A percentile compares a stretch with the other conserved stretches of the same genome.
phyloP scores from a whole-genome alignment of 345 rosid species.

The Kandelia obovata region DNA sequence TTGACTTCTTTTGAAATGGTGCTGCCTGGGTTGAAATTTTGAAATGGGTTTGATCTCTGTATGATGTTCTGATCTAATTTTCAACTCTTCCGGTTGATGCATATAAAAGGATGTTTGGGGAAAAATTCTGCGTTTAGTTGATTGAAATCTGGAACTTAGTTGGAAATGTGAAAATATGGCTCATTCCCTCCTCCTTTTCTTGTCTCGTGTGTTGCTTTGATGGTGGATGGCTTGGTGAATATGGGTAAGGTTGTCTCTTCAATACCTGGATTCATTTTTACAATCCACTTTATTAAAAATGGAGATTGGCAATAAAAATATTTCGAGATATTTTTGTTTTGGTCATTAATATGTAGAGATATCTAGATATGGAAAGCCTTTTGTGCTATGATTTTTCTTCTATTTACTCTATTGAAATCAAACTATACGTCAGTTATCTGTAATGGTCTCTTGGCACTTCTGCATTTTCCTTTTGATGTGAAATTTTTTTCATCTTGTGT shows the following conservation, averaged over 20 bases:
- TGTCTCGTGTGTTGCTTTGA: constrained; percentile 12
- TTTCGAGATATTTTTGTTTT: background rate
- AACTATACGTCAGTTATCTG: too few relatives aligned
- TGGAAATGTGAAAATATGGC: too few relatives aligned
- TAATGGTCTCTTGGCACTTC: too few relatives aligned
- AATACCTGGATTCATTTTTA: background rate
- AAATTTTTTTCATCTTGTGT: too few relatives aligned
- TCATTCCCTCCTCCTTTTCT: background rate
- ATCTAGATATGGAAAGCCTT: background rate
- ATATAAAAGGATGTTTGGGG: too few relatives aligned
- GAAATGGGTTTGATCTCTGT: constrained; percentile 16
- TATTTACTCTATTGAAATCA: background rate
- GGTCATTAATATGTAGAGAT: background rate
- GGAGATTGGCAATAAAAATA: background rate
- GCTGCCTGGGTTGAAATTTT: constrained; percentile 13
- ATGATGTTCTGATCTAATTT: background rate
- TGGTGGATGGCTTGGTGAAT: background rate
- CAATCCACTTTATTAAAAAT: background rate
- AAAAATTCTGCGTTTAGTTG: too few relatives aligned
- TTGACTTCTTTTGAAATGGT: constrained; percentile 11
- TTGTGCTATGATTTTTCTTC: background rate
- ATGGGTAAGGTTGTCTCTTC: constrained; percentile 7
- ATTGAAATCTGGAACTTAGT: too few relatives aligned
- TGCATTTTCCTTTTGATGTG: too few relatives aligned
- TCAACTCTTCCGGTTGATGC: constrained; percentile 8